Base-by-base conservation (phyloP, 192 early-diverging fungal species). In the Backusella psychrophila region DNA sequence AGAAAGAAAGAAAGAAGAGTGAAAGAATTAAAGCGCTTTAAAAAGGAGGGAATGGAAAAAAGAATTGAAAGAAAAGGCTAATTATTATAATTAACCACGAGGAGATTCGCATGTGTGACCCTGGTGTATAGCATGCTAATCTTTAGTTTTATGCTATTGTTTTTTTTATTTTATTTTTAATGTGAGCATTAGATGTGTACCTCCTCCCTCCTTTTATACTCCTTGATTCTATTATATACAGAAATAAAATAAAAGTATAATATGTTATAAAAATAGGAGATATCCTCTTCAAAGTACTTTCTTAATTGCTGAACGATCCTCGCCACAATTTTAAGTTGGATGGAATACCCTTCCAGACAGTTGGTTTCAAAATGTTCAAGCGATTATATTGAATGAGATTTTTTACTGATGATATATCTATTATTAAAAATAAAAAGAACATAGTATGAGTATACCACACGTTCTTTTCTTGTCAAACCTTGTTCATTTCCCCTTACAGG, bases 321-420 rank as follows among this genome's bases (percentile, higher is more conserved):
- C 79, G 53, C 79, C 79, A 80, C 7, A 75, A 74, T 41, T 36
- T 49, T 14, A 80, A 41, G 35, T 71, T 80, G 11, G 29, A 59
- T 6, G 75, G 79, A 36, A 74, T 76, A 42, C 75, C 75, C 21
- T 80, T 80, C 79, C 75, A 77, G 19, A 75, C 76, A 35, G 79
- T 44, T 31, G 79, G 79, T 41, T 76, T 80, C 3, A 80, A 21
- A 15, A 80, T 80, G 39, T 80, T 75, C 34, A 77, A 66, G 34
- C 75, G 79, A 68, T 80, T 75, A 26, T 73, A 65, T 36, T 36
- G 41, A 15, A 53, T 68, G 11, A 26, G 66, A 44, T 80, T 71
- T 19, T 76, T 31, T 11, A 59, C 26, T 76, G 42, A 72, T 52
- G n/a, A 21, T 76, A 35, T 76, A 75, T 41, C 79, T 80, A 76